Percentiles rank a stretch among this genome's conserved stretches.
These are phyloP conservation scores for Hibiscus syriacus DNA, from an alignment of 345 rosid genomes.

Conservation along the genomic window DNA sequence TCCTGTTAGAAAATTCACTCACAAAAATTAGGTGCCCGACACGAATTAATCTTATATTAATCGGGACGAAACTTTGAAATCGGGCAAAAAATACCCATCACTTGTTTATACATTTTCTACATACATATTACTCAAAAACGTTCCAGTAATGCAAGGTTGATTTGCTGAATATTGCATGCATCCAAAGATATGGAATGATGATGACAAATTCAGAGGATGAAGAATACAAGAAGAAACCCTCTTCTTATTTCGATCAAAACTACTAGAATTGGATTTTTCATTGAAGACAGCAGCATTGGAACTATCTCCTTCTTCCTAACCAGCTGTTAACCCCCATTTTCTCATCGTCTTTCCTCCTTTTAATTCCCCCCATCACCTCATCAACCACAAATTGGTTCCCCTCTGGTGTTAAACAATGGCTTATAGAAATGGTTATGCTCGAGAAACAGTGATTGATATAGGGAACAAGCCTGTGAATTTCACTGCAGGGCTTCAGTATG, in stretches of 20 bases:
- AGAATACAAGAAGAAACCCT: conserved; percentile 1
- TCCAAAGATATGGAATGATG: not conserved
- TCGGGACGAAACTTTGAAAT: too few relatives aligned
- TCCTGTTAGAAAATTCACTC: too few relatives aligned
- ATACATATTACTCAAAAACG: too few relatives aligned
- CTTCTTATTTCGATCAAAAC: conserved; percentile 9
- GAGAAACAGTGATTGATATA: conserved; percentile 32
- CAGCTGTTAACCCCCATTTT: conserved; percentile 18
- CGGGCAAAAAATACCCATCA: too few relatives aligned
- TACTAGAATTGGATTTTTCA: conserved; percentile 4
- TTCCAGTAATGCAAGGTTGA: not conserved
- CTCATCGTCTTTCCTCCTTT: conserved; percentile 9
- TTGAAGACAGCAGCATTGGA: conserved; percentile 6
- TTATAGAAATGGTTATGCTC: conserved; percentile 15
- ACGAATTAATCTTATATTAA: too few relatives aligned
- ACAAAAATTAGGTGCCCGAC: too few relatives aligned
- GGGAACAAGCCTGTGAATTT: conserved; percentile 23
- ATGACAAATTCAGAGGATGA: conserved; percentile 1
- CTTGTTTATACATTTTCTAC: not conserved
- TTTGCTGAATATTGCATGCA: conserved; percentile 4
- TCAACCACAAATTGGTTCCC: not conserved
- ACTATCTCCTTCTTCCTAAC: conserved; percentile 7
- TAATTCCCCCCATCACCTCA: conserved; percentile 8
- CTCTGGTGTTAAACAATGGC: conserved; percentile 29
- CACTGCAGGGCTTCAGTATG: conserved; percentile 49